Conservation (phyloP, 2,329 filamentous ascomycete species). For the Exophiala calicioides region DNA sequence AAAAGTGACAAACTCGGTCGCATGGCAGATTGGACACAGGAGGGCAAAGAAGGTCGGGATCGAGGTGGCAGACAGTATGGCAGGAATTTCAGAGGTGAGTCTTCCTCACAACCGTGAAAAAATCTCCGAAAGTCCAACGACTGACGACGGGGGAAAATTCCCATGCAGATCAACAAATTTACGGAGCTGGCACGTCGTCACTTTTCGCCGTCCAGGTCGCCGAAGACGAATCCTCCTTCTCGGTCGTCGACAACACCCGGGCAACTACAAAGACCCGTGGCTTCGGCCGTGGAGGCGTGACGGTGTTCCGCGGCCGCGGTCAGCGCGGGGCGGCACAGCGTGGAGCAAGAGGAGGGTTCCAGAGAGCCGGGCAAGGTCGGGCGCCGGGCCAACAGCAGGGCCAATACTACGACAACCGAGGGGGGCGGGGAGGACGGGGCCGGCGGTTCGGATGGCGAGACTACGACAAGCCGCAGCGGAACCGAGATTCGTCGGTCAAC, state of each 20-base stretch:
- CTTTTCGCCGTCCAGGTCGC: conserved; percentile 87
- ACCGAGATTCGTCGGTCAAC: conserved; percentile 92
- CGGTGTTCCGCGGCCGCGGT: conserved; percentile 78
- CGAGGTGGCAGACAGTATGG: conserved; percentile 86
- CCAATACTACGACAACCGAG: conserved; percentile 68
- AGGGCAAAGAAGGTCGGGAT: conserved; percentile 74
- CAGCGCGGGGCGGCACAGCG: conserved; percentile 74
- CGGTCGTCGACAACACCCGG: conserved; percentile 92
- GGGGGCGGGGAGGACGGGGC: conserved; percentile 69
- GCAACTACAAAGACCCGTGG: conserved; percentile 78
- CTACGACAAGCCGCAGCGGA: conserved; percentile 95
- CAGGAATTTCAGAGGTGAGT: conserved; percentile 83
- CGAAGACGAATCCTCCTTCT: conserved; percentile 97
- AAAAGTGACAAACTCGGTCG: conserved; percentile 98
- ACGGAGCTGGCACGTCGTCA: conserved; percentile 82
- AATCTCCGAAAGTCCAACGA: not conserved
- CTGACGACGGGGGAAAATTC: conserved; percentile 15
- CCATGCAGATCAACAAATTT: conserved; percentile 88
- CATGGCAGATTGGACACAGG: conserved; percentile 97
- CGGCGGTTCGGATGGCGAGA: conserved; percentile 98
- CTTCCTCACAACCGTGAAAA: not conserved
- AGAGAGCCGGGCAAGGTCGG: conserved; percentile 67
- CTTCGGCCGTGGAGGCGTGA: conserved; percentile 82
- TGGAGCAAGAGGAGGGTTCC: conserved; percentile 65
- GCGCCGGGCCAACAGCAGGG: conserved; percentile 65